Conservation (phyloP, 345 rosid genomes). For the Kernera saxatilis region DNA sequence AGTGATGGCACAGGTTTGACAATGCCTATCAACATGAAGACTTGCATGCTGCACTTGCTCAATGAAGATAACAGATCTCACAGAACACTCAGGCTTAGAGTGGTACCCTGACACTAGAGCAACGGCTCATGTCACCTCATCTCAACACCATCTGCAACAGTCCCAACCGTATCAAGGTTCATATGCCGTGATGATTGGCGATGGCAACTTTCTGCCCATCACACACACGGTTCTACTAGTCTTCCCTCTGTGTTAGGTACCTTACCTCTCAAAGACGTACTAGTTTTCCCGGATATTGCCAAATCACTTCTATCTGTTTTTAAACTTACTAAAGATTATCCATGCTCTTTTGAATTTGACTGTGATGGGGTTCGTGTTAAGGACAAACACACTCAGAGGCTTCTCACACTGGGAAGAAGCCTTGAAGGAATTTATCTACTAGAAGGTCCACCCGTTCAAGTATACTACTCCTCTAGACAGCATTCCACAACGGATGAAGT, state of each 20-base stretch:
- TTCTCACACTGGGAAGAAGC: background rate
- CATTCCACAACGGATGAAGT: background rate
- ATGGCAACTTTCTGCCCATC: background rate
- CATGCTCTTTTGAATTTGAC: background rate
- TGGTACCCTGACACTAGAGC: background rate
- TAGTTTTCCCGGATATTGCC: background rate
- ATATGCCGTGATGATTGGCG: background rate
- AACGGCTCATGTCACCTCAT: background rate
- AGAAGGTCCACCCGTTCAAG: background rate
- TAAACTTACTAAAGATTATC: background rate
- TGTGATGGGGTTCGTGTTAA: background rate
- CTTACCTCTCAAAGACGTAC: background rate
- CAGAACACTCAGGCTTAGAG: background rate
- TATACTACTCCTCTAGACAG: background rate
- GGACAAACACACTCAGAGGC: background rate
- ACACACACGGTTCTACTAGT: background rate
- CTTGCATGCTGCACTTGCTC: background rate
- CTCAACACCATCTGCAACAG: background rate
- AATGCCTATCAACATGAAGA: background rate
- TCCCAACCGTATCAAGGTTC: fast-evolving
- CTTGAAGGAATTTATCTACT: background rate
- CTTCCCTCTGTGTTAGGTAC: background rate
- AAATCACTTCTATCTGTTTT: background rate
- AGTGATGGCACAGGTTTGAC: background rate
- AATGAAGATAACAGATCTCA: background rate